phyloP scores from a whole-genome alignment of 2,329 filamentous ascomycete genomes.

The Monosporascus cannonballus region DNA sequence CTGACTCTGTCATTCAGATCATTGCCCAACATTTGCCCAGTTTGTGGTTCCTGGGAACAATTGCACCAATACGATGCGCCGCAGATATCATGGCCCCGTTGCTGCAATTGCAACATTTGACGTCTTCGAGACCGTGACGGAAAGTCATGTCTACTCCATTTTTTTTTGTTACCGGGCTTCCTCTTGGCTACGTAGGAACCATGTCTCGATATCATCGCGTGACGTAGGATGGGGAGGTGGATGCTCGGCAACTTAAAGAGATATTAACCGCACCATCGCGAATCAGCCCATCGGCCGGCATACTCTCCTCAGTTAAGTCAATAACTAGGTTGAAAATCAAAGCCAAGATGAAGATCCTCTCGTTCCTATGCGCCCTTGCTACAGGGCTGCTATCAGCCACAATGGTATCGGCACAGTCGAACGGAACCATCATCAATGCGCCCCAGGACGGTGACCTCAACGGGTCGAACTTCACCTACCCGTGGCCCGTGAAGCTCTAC shows the following conservation, averaged over 20 bases:
- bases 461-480: conserved; percentile 47
- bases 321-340: no score
- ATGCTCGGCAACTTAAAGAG: no score
- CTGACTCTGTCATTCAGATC: not conserved
- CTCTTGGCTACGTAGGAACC: no score
- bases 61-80: not conserved
- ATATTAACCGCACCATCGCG: no score
- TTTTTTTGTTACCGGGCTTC: no score
- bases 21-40: not conserved
- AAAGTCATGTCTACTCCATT: no score
- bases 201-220: no score
- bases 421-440: conserved; percentile 26
- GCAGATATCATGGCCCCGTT: not conserved
- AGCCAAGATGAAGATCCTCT: conserved; percentile 13
- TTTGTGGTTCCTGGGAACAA: not conserved
- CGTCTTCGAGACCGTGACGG: not conserved
- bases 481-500: conserved; percentile 43
- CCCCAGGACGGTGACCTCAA: conserved; percentile 37
- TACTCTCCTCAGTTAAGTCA: no score
- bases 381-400: conserved; percentile 7
- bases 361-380: conserved; percentile 6
- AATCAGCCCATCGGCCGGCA: no score
- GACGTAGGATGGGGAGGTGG: no score
- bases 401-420: conserved; percentile 8
- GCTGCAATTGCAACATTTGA: not conserved